Evolutionary conservation across 1,284 basidiomycete species (phyloP).

Genomic region (Ustilago tritici): DNA sequence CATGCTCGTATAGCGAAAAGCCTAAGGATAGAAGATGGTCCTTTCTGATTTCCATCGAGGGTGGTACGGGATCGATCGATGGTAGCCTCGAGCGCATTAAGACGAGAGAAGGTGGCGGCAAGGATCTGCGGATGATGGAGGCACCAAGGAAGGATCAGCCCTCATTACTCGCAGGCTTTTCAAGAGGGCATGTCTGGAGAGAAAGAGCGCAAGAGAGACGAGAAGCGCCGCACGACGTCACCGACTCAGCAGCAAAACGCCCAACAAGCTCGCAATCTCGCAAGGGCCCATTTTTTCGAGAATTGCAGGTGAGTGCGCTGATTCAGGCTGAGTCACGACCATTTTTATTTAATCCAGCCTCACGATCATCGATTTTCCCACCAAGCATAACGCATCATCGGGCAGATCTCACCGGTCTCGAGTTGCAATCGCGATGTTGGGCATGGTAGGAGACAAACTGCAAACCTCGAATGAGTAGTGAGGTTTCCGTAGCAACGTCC

Average conservation of each 20-base stretch:
- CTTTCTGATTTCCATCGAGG: background rate
- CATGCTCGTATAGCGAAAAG: slow-evolving; percentile 24
- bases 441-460: too few relatives aligned
- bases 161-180: background rate
- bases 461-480: too few relatives aligned
- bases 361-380: too few relatives aligned
- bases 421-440: too few relatives aligned
- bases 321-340: slow-evolving; percentile 46
- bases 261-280: background rate
- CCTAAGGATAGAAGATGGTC: background rate
- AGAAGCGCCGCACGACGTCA: slow-evolving; percentile 29
- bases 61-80: background rate
- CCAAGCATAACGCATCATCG: background rate
- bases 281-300: slow-evolving; percentile 4
- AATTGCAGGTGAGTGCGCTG: slow-evolving; percentile 39
- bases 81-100: background rate
- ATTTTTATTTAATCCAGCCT: too few relatives aligned
- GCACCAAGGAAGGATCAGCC: background rate
- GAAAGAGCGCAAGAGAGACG: background rate
- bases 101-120: background rate
- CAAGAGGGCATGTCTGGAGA: background rate
- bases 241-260: slow-evolving; percentile 1
- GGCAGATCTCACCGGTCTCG: background rate
- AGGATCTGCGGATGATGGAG: background rate
- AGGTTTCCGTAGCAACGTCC: too few relatives aligned